These are phyloP conservation scores for Cladosporium cucumerinum DNA, from an alignment of 2,329 filamentous ascomycete genomes.

Conservation along the genomic window DNA sequence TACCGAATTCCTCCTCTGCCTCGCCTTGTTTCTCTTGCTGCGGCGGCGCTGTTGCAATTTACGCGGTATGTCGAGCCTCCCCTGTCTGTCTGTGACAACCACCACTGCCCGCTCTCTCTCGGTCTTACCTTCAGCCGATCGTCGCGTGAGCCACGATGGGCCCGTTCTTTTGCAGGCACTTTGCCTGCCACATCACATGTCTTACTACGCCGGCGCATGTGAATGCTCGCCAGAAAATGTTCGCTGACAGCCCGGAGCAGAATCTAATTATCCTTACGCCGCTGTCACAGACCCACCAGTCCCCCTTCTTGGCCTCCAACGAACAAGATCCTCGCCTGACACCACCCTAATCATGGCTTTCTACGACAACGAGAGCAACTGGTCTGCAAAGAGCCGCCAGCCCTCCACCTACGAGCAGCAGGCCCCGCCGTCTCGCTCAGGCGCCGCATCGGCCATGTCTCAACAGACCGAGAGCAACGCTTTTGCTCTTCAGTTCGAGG, in stretches of 20 bases:
- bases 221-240: neutral
- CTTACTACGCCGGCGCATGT: slow-evolving; percentile 8
- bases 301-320: neutral
- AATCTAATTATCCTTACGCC: slow-evolving; percentile 9
- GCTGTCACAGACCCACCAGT: neutral
- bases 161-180: neutral
- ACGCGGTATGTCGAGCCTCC: slow-evolving; percentile 2
- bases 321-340: neutral
- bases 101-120: neutral
- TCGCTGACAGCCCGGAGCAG: slow-evolving; percentile 1
- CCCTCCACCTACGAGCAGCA: slow-evolving; percentile 67
- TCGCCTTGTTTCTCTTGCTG: neutral
- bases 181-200: neutral
- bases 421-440: slow-evolving; percentile 68
- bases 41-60: slow-evolving; percentile 3
- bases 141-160: slow-evolving; percentile 1
- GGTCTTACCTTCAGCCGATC: neutral
- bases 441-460: slow-evolving; percentile 66
- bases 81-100: neutral
- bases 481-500: slow-evolving; percentile 86
- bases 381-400: slow-evolving; percentile 62
- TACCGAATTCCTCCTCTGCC: neutral
- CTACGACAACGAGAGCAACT: slow-evolving; percentile 61
- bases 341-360: slow-evolving; percentile 55
- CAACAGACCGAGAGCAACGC: slow-evolving; percentile 66